Evolutionary conservation across 2,329 filamentous ascomycete genomes (phyloP).

Genomic region (Arthrinium puccinioides): DNA sequence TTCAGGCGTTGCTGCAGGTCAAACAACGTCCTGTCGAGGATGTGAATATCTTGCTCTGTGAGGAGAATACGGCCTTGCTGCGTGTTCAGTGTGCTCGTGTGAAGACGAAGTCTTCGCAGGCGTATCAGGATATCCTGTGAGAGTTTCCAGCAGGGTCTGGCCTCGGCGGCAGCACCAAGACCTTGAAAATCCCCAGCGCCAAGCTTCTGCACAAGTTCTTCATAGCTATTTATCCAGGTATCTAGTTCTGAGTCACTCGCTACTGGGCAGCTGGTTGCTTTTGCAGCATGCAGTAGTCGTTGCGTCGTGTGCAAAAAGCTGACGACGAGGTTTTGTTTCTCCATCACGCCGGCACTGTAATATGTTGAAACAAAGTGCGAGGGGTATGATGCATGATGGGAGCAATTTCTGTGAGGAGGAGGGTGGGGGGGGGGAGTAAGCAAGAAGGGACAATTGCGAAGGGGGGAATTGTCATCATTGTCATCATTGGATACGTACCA

Average conservation of each 20-base stretch:
- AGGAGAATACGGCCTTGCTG: too few species aligned
- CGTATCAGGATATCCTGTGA: constrained; percentile 2
- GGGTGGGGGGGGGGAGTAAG: too few species aligned
- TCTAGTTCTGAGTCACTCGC: neutral
- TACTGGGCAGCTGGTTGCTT: neutral
- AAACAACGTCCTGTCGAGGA: neutral
- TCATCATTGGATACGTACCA: too few species aligned
- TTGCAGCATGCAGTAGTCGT: neutral
- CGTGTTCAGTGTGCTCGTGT: neutral
- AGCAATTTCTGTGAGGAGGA: too few species aligned
- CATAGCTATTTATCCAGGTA: neutral
- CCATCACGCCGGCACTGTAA: neutral
- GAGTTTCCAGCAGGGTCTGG: neutral
- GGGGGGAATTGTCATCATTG: too few species aligned
- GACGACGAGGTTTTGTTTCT: neutral
- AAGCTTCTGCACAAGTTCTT: neutral
- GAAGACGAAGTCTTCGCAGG: neutral
- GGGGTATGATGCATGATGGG: too few species aligned
- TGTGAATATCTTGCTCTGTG: neutral
- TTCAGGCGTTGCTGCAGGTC: neutral
- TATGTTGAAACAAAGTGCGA: neutral
- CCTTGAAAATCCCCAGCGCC: neutral
- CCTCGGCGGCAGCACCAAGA: neutral
- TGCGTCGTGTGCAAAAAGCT: neutral
- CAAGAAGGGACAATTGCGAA: too few species aligned